Base-by-base conservation (phyloP, 148 eudicot species). In the Cornus florida region DNA sequence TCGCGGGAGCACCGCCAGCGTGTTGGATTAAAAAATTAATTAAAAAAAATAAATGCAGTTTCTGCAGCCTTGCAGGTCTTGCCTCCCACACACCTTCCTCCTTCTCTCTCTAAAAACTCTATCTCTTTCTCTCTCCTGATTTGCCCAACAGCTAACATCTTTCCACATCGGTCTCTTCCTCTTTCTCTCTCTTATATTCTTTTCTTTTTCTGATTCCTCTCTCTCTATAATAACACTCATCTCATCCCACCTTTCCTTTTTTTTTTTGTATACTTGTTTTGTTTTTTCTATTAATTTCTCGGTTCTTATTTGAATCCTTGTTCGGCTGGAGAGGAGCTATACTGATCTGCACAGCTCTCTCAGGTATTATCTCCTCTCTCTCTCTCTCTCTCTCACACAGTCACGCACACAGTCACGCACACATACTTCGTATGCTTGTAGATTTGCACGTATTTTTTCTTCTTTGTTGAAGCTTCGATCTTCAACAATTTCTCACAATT, bases 1-100 rank as follows among this genome's bases (percentile, higher is more conserved):
- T 70, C 73, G 82, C 81, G 76, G 75, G 84, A 74, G 77, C 87
- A 84, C 84, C 80, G 87, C 82, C 87, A 62, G 41, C 77, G 70
- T 77, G 77, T 62, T 20, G 17, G 7, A 28, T 10, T 23, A 69
- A 73, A 70, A 65, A 5, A 19, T 19, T 56, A 5, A 7, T 39
- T 28, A 28, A 8, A 7, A 23, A 46, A 64, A 67, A 67, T 11
- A 39, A 39, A 67, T 35, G 24, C 72, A 71, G 75, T 11, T 10
- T 10, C 20, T 24, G 69, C 65, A 46, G 57, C 75, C 75, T 35
- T 70, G 71, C 76, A 77, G 77, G 69, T 66, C 35, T 41, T 41
- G 35, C 23, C 62, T 56, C 59, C 79, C 73, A 17, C 79, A 50
- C 65, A 68, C 72, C 17, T 16, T 28, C 23, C 10, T 50, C 71